phyloP scores from a whole-genome alignment of 352 stramenopile species.

The Pythium myriotylum region DNA sequence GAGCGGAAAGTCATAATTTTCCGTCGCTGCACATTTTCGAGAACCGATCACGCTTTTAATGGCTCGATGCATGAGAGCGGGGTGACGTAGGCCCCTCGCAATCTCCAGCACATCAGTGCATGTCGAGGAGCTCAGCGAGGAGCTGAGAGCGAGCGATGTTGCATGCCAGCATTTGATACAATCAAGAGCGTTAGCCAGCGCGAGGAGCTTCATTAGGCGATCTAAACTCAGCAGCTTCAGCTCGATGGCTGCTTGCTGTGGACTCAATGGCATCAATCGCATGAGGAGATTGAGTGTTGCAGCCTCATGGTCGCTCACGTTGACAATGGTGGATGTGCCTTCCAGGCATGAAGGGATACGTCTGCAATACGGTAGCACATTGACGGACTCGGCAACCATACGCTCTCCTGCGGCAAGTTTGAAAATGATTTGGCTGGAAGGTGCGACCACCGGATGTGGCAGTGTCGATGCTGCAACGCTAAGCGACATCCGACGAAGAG shows the following conservation, averaged over 20 bases:
- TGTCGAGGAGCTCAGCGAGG: slow-evolving; percentile 30
- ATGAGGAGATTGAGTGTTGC: neutral
- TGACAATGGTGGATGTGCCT: neutral
- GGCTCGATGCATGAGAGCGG: slow-evolving; percentile 37
- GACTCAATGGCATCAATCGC: slow-evolving; percentile 8
- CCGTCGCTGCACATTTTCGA: too few relatives aligned
- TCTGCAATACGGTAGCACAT: neutral
- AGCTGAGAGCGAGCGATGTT: slow-evolving; percentile 33
- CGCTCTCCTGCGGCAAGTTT: neutral
- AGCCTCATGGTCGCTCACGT: neutral
- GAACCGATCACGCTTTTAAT: slow-evolving; percentile 19
- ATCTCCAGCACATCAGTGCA: slow-evolving; percentile 37
- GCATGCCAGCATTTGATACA: slow-evolving; percentile 42
- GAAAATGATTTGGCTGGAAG: too few relatives aligned
- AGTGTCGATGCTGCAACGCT: too few relatives aligned
- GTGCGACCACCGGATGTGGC: too few relatives aligned
- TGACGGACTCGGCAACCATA: neutral
- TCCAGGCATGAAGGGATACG: neutral
- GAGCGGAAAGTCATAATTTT: too few relatives aligned
- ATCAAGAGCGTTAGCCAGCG: slow-evolving; percentile 29
- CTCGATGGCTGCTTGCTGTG: slow-evolving; percentile 18
- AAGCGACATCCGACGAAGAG: neutral
- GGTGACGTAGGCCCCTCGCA: slow-evolving; percentile 34
- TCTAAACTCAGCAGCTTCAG: slow-evolving; percentile 5
- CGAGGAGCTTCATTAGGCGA: slow-evolving; percentile 25